A percentile compares a stretch with the other conserved stretches of the same genome.
Evolutionary conservation across 2,329 filamentous ascomycete species (phyloP).

Genomic region (Calonectria leucothoes): DNA sequence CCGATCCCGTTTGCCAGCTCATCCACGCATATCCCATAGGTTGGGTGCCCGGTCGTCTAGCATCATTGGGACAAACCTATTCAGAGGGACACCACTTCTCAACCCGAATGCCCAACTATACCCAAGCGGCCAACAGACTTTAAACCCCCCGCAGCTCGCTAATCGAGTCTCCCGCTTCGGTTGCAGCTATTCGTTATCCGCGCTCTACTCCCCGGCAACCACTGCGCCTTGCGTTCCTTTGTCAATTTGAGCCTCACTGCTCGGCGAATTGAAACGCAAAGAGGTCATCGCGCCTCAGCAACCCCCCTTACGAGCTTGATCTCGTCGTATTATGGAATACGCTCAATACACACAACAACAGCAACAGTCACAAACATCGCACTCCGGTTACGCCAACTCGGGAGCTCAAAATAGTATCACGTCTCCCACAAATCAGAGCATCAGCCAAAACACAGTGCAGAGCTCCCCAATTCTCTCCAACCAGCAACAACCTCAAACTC

Average conservation of each 20-base stretch:
- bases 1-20: slow-evolving; percentile 70
- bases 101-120: slow-evolving; percentile 60
- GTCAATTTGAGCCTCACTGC: slow-evolving; percentile 24
- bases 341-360: slow-evolving; percentile 74
- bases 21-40: slow-evolving; percentile 70
- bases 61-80: slow-evolving; percentile 56
- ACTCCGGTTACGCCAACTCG: slow-evolving; percentile 73
- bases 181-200: slow-evolving; percentile 39
- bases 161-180: slow-evolving; percentile 36
- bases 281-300: slow-evolving; percentile 42
- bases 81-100: slow-evolving; percentile 44
- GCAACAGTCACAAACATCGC: slow-evolving; percentile 70
- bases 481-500: slow-evolving; percentile 74
- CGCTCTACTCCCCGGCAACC: slow-evolving; percentile 21
- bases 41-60: slow-evolving; percentile 61
- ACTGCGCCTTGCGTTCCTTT: slow-evolving; percentile 26
- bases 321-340: slow-evolving; percentile 76
- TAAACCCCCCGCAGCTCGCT: slow-evolving; percentile 46
- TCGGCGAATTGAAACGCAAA: slow-evolving; percentile 42
- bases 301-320: slow-evolving; percentile 34
- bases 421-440: slow-evolving; percentile 77
- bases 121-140: slow-evolving; percentile 51
- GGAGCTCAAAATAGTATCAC: slow-evolving; percentile 71
- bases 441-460: slow-evolving; percentile 75
- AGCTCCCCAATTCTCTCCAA: slow-evolving; percentile 84